Conservation (phyloP, 2,329 filamentous ascomycete genomes). For the Aspergillus sp. region DNA sequence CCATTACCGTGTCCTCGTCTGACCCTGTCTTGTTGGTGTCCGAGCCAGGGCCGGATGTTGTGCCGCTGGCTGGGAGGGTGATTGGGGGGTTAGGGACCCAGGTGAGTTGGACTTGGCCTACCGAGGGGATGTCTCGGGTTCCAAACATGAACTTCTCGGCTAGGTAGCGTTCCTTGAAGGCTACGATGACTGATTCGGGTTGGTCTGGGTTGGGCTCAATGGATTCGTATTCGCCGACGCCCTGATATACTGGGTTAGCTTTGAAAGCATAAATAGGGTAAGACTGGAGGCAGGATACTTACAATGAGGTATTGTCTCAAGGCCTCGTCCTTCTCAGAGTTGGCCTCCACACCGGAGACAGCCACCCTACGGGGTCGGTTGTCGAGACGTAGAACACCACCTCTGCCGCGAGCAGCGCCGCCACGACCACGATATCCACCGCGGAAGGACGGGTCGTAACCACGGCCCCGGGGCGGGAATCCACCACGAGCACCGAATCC, state of each 20-base stretch:
- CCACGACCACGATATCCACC: conserved; percentile 48
- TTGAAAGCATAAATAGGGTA: not conserved
- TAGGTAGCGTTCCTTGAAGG: conserved; percentile 53
- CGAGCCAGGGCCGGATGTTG: conserved; percentile 15
- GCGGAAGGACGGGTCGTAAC: conserved; percentile 42
- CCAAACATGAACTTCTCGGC: conserved; percentile 59
- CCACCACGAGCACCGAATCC: conserved; percentile 43
- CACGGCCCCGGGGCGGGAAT: conserved; percentile 43
- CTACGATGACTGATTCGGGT: conserved; percentile 44
- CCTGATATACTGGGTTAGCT: conserved; percentile 33
- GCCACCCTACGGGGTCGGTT: conserved; percentile 59
- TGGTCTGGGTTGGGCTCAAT: conserved; percentile 46
- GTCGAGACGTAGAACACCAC: conserved; percentile 59
- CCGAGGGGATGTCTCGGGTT: conserved; percentile 50
- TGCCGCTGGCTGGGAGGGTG: conserved; percentile 12
- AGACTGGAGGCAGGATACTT: conserved; percentile 24
- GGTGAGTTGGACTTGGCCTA: conserved; percentile 56
- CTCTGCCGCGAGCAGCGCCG: conserved; percentile 41
- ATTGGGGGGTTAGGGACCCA: conserved; percentile 53
- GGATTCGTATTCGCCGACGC: conserved; percentile 50
- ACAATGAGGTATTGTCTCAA: conserved; percentile 59
- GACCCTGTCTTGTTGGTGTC: conserved; percentile 30
- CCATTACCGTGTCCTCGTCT: conserved; percentile 37
- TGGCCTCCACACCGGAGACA: conserved; percentile 51
- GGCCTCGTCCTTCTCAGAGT: conserved; percentile 56